Base-by-base conservation (phyloP, 805 yeast genomes). In the Candida tibetensis region DNA sequence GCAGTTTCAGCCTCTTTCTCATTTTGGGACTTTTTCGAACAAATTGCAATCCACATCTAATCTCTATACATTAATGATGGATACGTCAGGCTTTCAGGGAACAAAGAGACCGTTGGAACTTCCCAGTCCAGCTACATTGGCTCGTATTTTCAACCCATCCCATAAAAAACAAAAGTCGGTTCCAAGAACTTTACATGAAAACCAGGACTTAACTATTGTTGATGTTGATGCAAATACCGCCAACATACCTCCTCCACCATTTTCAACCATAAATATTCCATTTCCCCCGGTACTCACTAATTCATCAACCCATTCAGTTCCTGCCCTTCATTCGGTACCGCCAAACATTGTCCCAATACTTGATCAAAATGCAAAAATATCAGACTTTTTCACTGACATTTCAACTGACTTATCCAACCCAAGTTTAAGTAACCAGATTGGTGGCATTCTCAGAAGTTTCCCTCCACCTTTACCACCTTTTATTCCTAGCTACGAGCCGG, bases 401-500 rank as follows among this genome's bases (percentile, higher is more conserved):
- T 37, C 39, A 10, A 32, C 48, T 5, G 46, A 43, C 25, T 37
- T 40, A 34, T 23, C 37, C 4, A 52, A 49, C 30, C 33, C 42
- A 17, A 41, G 41, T 9, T 34, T 46, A 17, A 25, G 26, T 5
- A 19, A 34, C 17, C 69, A 64, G 42, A 40, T 61, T 14, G 31
- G 39, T 7, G 49, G 52, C 17, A 58, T 60, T 8, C 36, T 58
- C 17, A 40, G 36, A 30, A 47, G 47, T 22, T 66, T 61, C 39
- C 72, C 72, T 3, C 74, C 74, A 1, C 74, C 74, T 4, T 36
- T 52, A 14, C 68, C 73, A 12, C 73, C 73, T 5, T 46, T 34
- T 8, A 19, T 36, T 12, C 41, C 35, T 4, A 21, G 9, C n/a
- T 32, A 28, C 19, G 33, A 8, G 30, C n/a, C 16, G 22, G 33